Conservation (phyloP, 495 filamentous ascomycete species). For the Penicillium parvum region DNA sequence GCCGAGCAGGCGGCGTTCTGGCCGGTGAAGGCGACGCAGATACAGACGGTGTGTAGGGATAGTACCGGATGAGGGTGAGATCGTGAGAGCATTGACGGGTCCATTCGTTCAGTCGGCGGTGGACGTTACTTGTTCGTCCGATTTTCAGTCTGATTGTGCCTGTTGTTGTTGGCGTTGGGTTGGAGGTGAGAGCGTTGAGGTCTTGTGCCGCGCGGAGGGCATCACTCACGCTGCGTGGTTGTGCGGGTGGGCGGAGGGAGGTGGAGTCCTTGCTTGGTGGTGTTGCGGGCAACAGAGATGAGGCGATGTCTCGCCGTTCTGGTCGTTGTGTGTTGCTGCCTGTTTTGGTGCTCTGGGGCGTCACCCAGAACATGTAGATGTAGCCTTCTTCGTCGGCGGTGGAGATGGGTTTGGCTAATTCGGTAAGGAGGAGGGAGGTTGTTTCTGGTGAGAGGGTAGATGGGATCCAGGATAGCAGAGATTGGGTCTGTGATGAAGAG, state of each 20-base stretch:
- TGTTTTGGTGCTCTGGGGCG: slow-evolving; percentile 44
- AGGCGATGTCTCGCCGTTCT: slow-evolving; percentile 54
- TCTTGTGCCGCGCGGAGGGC: slow-evolving; percentile 52
- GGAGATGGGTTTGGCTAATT: slow-evolving; percentile 80
- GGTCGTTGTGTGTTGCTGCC: slow-evolving; percentile 23
- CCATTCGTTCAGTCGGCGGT: slow-evolving; percentile 89
- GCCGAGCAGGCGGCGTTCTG: slow-evolving; percentile 2
- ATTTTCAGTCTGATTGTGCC: slow-evolving; percentile 81
- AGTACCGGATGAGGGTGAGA: slow-evolving; percentile 81
- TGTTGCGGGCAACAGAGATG: slow-evolving; percentile 50
- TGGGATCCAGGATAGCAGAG: slow-evolving; percentile 64
- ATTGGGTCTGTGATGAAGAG: slow-evolving; percentile 43
- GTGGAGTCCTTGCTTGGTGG: slow-evolving; percentile 8
- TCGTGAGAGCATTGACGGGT: slow-evolving; percentile 85
- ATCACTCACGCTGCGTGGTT: slow-evolving; percentile 58
- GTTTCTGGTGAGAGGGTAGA: slow-evolving; percentile 55
- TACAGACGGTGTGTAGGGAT: slow-evolving; percentile 71
- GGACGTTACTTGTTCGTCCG: slow-evolving; percentile 85
- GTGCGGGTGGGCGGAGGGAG: slow-evolving; percentile 29
- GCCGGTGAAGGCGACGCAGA: slow-evolving; percentile 26
- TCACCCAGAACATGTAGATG: slow-evolving; percentile 98
- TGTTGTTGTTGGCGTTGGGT: slow-evolving; percentile 23
- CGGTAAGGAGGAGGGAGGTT: slow-evolving; percentile 60
- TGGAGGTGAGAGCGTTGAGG: slow-evolving; percentile 41
- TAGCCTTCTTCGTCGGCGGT: slow-evolving; percentile 78